Conservation (phyloP, 345 rosid genomes). For the Pistacia integerrima region DNA sequence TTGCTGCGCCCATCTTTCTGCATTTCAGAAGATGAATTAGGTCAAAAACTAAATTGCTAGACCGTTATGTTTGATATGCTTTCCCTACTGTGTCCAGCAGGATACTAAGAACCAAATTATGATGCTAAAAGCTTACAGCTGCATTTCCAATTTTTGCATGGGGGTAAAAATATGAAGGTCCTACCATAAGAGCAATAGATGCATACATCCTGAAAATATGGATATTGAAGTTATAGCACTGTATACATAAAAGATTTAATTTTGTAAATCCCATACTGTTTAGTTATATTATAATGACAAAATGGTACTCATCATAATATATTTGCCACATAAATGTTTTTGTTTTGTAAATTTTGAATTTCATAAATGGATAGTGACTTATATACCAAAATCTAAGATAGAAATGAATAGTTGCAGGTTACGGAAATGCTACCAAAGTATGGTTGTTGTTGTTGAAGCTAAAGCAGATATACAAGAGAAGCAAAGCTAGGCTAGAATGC, state of each 20-base stretch:
- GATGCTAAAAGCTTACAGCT: background rate
- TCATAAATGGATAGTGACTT: background rate
- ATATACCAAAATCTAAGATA: background rate
- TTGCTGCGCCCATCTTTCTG: constrained; percentile 90
- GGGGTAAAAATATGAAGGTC: background rate
- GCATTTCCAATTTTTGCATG: background rate
- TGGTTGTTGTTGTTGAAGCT: background rate
- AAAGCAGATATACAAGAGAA: background rate
- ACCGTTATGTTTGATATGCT: background rate
- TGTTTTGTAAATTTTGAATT: background rate
- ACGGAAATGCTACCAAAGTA: background rate
- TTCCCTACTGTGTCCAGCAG: background rate
- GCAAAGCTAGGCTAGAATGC: background rate
- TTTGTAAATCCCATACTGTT: no score
- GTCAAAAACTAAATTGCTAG: constrained; percentile 18
- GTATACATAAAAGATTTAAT: no score
- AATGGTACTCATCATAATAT: background rate
- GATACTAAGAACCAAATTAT: background rate
- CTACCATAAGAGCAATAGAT: background rate
- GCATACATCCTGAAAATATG: background rate
- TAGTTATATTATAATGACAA: background rate
- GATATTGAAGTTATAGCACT: background rate
- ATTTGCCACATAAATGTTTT: background rate
- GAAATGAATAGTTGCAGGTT: background rate
- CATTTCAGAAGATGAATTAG: constrained; percentile 31